Base-by-base conservation (phyloP, 352 stramenopile species). In the Phytophthora constricta region DNA sequence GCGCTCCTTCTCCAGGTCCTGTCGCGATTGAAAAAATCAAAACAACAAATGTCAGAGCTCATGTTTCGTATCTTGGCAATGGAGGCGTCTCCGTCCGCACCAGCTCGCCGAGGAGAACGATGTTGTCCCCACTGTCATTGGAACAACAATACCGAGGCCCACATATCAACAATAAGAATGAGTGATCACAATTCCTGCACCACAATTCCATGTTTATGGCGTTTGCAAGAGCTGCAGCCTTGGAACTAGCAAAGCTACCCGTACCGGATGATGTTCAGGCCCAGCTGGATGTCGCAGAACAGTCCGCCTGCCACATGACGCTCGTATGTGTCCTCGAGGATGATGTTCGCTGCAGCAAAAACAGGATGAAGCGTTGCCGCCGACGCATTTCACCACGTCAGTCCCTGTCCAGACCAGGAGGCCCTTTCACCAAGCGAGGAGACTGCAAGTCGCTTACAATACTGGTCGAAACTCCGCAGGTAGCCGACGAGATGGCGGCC, bases 301-400 rank as follows among this genome's bases (percentile, higher is more conserved):
- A 97, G 83, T 33, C 81, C 82, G 49, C 82, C 82, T 27, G 90
- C 84, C 33, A 96, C 84, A 58, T 96, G 85, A 64, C 93, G 88
- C 72, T 98, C 93, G 73, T 87, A 97, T 52, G 96, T 98, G 70
- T 98, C 93, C 74, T 99, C 90, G 22, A 99, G 74, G 51, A 99
- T 96, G 68, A 99, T 97, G 74, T 99, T 99, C 23, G 89, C 88
- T 96, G 62, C 37, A 59, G 10, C n/a, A 65, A 57, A 34, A 3
- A n/a, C n/a, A n/a, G n/a, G n/a, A n/a, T n/a, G n/a, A n/a, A n/a
- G n/a, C n/a, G n/a, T n/a, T n/a, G n/a, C n/a, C n/a, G n/a, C n/a
- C n/a, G n/a, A n/a, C n/a, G n/a, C n/a, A n/a, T n/a, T n/a, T n/a
- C n/a, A n/a, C n/a, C n/a, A n/a, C n/a, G n/a, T n/a, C n/a, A n/a